Evolutionary conservation across 352 stramenopile species (phyloP), one percentile per base, ranked within the genome.

Genomic region (Phytophthora fragariae): DNA sequence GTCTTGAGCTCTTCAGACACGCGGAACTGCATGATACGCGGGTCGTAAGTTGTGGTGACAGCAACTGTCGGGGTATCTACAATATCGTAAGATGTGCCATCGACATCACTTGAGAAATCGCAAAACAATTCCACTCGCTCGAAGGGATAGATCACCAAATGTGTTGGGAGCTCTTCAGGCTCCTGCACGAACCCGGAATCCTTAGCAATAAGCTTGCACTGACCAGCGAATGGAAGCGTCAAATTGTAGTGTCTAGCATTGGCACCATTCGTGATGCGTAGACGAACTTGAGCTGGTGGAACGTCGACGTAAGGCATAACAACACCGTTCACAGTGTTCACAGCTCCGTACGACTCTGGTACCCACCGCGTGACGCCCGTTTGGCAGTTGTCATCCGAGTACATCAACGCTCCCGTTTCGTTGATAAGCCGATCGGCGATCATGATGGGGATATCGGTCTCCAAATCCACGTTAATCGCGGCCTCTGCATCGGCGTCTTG

Each of bases 181-280:
- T 71, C 72, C 33, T 86, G 60, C 3, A 93, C 83, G 55, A 87
- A 92, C 19, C 86, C 86, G 33, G 80, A 86, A 69, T 93, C 86
- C n/a, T 72, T 88, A 10, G 81, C 84, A 53, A 93, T 89, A 4
- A 87, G 27, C n/a, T 75, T 70, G 65, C 86, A 91, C 72, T 89
- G 84, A 68, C 78, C 66, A 0, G 80, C 76, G 69, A 93, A 93
- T 10, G 86, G 84, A 15, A 93, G 77, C 10, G 82, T 85, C 27
- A 93, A 78, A 68, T 93, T 93, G 80, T 93, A 93, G 74, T 92
- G 76, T 47, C 86, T 83, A 47, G 86, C 68, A 69, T 93, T 93
- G 61, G 86, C 83, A 15, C 77, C 61, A 57, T 91, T 93, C 12
- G 71, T 70, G 24, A 91, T 60, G 17, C 84, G 86, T 37, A 92